These are phyloP conservation scores for Fusarium anguioides DNA, from an alignment of 2,329 filamentous ascomycete genomes.

Conservation along the genomic window DNA sequence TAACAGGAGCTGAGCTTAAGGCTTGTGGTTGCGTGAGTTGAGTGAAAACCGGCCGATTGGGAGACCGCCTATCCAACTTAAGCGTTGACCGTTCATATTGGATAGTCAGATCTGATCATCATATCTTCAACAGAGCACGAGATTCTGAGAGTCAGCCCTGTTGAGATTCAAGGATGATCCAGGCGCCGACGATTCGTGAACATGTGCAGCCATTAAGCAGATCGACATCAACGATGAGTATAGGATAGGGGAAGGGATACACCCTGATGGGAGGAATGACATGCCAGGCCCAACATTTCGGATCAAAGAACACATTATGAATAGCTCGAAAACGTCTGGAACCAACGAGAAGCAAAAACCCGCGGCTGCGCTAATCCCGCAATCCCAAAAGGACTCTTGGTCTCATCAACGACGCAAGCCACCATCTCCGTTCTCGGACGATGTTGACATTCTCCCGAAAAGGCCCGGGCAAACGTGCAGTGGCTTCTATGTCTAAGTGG, in stretches of 20 bases:
- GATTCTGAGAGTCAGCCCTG: constrained; percentile 32
- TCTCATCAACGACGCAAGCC: constrained; percentile 41
- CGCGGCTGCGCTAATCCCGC: constrained; percentile 49
- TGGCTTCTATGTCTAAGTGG: constrained; percentile 37
- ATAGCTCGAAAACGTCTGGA: constrained; percentile 18
- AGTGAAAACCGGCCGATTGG: constrained; percentile 1
- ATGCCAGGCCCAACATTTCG: constrained; percentile 7
- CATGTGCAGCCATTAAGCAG: constrained; percentile 18
- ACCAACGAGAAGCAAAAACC: constrained; percentile 38
- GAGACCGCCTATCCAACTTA: constrained; percentile 5
- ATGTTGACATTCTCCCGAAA: constrained; percentile 22
- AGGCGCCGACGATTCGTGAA: constrained; percentile 19
- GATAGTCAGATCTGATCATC: constrained; percentile 5
- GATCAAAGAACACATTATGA: constrained; percentile 12
- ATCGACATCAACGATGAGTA: constrained; percentile 12
- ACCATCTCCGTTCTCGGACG: constrained; percentile 40
- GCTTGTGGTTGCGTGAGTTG: constrained; percentile 16
- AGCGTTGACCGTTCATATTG: constrained; percentile 18
- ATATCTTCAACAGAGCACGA: constrained; percentile 12
- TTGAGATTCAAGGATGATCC: constrained; percentile 3
- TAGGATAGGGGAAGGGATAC: constrained; percentile 16
- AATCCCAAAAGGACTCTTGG: constrained; percentile 32
- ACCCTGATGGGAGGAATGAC: constrained; percentile 6
- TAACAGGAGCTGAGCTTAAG: constrained; percentile 13
- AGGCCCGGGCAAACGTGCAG: constrained; percentile 38